A percentile compares a stretch with the other conserved stretches of the same genome.
Evolutionary conservation across 1,284 basidiomycete species (phyloP).

Genomic region (Malassezia dermatis): DNA sequence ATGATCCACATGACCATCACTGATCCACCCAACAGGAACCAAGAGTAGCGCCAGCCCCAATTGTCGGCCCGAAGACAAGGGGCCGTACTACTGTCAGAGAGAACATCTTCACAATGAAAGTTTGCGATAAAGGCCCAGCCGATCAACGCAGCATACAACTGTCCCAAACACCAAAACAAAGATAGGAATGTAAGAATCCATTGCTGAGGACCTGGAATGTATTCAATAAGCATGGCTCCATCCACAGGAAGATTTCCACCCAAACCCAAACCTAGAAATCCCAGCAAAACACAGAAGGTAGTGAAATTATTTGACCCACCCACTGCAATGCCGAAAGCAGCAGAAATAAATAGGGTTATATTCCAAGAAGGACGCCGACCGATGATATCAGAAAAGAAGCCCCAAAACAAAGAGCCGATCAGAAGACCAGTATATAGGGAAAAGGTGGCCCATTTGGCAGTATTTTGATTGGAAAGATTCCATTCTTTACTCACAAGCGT

Average conservation of each 20-base stretch:
- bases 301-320: conserved; percentile 56
- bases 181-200: conserved; percentile 60
- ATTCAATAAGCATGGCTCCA: conserved; percentile 41
- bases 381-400: conserved; percentile 48
- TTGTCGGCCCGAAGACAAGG: conserved; percentile 52
- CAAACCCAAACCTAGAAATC: conserved; percentile 55
- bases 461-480: neutral
- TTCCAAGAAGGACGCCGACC: conserved; percentile 56
- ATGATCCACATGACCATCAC: conserved; percentile 40
- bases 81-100: conserved; percentile 21
- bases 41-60: conserved; percentile 59
- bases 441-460: conserved; percentile 46
- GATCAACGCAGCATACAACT: conserved; percentile 49
- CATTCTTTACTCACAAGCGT: conserved; percentile 37
- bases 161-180: conserved; percentile 60
- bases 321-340: conserved; percentile 57
- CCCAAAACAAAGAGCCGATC: conserved; percentile 56
- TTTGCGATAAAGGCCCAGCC: conserved; percentile 52
- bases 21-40: conserved; percentile 49
- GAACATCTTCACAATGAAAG: conserved; percentile 38
- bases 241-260: conserved; percentile 52
- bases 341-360: conserved; percentile 55
- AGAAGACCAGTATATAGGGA: conserved; percentile 57
- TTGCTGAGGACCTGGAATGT: conserved; percentile 44
- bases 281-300: conserved; percentile 53